phyloP scores from a whole-genome alignment of 208 protist genomes.

The Crithidia expoeki region DNA sequence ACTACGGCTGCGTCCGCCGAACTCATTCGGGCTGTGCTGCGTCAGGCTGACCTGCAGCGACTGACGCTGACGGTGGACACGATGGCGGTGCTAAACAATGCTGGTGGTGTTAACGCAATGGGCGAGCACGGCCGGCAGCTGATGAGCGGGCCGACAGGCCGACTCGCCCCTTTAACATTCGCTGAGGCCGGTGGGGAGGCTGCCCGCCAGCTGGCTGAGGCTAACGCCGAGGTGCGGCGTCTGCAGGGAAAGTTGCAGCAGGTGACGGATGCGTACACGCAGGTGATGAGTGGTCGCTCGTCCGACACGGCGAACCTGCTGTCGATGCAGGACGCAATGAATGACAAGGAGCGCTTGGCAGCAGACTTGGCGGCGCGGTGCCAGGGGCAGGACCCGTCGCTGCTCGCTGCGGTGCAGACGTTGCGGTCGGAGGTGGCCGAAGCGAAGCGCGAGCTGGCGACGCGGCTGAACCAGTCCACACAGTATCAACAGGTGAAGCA shows the following conservation, averaged over 20 bases:
- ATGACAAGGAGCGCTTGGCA: constrained; percentile 48
- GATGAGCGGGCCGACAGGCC: constrained; percentile 55
- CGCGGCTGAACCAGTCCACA: constrained; percentile 69
- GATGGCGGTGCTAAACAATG: constrained; percentile 55
- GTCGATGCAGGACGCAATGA: constrained; percentile 56
- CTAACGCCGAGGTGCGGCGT: constrained; percentile 66
- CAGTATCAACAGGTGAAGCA: constrained; percentile 83
- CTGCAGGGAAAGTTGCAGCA: constrained; percentile 69
- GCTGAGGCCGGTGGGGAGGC: constrained; percentile 62
- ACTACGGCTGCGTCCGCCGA: constrained; percentile 53
- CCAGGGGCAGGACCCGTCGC: constrained; percentile 44
- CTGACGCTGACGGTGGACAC: constrained; percentile 56
- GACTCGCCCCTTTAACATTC: constrained; percentile 65
- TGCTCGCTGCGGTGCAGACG: constrained; percentile 41
- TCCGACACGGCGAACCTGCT: constrained; percentile 51
- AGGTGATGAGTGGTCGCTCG: constrained; percentile 55
- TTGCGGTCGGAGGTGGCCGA: constrained; percentile 63
- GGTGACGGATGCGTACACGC: constrained; percentile 63
- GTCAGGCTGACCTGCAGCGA: constrained; percentile 70
- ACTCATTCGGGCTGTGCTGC: constrained; percentile 69
- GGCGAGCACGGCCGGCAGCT: constrained; percentile 57
- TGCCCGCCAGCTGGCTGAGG: constrained; percentile 63
- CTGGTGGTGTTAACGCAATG: constrained; percentile 54
- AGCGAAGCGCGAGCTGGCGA: constrained; percentile 62
- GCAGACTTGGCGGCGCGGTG: constrained; percentile 42